These are phyloP conservation scores for Zoysia japonica DNA, from an alignment of 176 grass and related monocot genomes.

Conservation along the genomic window DNA sequence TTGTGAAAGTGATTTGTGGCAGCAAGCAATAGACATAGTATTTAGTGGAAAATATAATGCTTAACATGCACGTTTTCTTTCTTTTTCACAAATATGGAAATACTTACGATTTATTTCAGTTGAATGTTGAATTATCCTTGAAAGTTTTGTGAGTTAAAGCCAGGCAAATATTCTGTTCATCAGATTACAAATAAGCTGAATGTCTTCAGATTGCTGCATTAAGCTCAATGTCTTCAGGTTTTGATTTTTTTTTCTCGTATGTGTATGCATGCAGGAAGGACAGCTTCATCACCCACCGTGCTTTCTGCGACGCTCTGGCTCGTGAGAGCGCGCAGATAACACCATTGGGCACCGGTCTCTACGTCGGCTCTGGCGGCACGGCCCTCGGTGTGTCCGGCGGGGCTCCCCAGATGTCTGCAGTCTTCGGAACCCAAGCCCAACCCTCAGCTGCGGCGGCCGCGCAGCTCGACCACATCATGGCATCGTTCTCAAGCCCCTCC, in stretches of 20 bases:
- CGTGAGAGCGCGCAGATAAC: conserved; percentile 77
- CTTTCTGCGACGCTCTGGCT: conserved; percentile 94
- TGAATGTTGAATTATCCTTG: background rate
- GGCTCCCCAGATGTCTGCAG: conserved; percentile 34
- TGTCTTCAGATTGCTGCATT: too few relatives aligned
- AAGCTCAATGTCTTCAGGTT: background rate
- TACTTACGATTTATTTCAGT: background rate
- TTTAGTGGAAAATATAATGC: too few relatives aligned
- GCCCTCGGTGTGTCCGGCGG: conserved; percentile 50
- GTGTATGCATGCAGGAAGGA: conserved; percentile 63
- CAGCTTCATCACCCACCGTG: conserved; percentile 98
- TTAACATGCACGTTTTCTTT: background rate
- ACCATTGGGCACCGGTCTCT: conserved; percentile 52
- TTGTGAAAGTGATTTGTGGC: too few relatives aligned
- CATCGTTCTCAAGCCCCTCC: conserved; percentile 42
- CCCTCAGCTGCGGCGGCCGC: conserved; percentile 38
- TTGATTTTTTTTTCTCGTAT: background rate
- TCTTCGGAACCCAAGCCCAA: conserved; percentile 51
- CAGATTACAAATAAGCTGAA: background rate
- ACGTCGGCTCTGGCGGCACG: conserved; percentile 53
- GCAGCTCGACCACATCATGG: conserved; percentile 57
- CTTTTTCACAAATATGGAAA: background rate
- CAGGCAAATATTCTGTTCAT: background rate
- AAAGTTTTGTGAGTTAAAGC: background rate
- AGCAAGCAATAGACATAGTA: too few relatives aligned